These are phyloP conservation scores for Scutellaria baicalensis DNA, from an alignment of 257 asterid species.

Conservation along the genomic window DNA sequence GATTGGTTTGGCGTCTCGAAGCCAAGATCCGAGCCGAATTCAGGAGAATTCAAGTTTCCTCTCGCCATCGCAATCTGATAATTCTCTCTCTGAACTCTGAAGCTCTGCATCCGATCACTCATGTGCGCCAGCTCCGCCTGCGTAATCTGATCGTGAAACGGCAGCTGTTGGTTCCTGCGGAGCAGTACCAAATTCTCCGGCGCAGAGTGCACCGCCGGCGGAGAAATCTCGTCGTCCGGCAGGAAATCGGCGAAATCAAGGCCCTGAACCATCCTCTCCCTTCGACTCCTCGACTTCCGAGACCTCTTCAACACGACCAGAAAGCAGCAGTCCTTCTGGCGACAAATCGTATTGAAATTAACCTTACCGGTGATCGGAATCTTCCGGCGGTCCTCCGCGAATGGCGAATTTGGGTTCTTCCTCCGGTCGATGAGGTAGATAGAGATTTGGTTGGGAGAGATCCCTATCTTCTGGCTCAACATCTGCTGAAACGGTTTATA, in stretches of 20 bases:
- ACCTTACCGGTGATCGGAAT: slow-evolving; percentile 73
- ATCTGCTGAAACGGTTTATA: slow-evolving; percentile 75
- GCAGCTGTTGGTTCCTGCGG: slow-evolving; percentile 36
- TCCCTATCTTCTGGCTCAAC: slow-evolving; percentile 76
- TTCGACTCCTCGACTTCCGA: slow-evolving; percentile 50
- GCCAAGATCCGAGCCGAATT: not conserved
- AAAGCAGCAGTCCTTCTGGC: slow-evolving; percentile 49
- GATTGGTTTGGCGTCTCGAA: not conserved
- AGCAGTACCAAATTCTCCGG: slow-evolving; percentile 48
- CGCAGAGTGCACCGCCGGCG: slow-evolving; percentile 20
- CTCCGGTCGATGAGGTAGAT: slow-evolving; percentile 55
- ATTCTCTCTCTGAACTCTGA: slow-evolving; percentile 36
- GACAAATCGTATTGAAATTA: slow-evolving; percentile 45
- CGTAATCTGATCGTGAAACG: slow-evolving; percentile 38
- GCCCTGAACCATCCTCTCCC: slow-evolving; percentile 27
- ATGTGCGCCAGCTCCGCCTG: slow-evolving; percentile 27
- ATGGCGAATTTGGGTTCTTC: slow-evolving; percentile 20
- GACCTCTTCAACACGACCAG: slow-evolving; percentile 77
- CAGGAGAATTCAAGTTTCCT: not conserved
- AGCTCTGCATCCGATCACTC: slow-evolving; percentile 30
- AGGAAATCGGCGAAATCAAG: slow-evolving; percentile 26
- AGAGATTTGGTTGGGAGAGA: slow-evolving; percentile 84
- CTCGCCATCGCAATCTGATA: slow-evolving; percentile 30
- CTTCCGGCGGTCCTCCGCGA: slow-evolving; percentile 43
- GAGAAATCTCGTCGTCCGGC: slow-evolving; percentile 23